phyloP scores from a whole-genome alignment of 768 basidiomycete genomes.

The Auricularia sp. region DNA sequence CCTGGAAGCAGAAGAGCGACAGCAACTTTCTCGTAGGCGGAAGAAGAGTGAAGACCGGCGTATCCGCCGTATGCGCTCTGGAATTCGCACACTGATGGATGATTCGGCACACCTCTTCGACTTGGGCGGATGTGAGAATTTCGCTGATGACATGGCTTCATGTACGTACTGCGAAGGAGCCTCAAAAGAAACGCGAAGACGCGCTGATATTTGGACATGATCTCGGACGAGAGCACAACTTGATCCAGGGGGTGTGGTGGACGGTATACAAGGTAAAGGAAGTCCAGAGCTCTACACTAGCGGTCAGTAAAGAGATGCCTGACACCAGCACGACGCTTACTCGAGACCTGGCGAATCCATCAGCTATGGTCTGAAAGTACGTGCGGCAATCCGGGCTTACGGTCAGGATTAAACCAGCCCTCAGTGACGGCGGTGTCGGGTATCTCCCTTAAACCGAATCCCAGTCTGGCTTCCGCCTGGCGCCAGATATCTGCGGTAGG shows the following conservation, averaged over 20 bases:
- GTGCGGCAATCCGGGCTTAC: constrained; percentile 33
- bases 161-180: constrained; percentile 56
- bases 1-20: constrained; percentile 62
- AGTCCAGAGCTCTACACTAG: constrained; percentile 63
- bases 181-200: constrained; percentile 74
- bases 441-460: constrained; percentile 75
- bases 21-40: constrained; percentile 41
- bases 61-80: constrained; percentile 9
- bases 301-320: not conserved
- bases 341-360: constrained; percentile 20
- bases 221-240: constrained; percentile 55
- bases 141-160: not conserved
- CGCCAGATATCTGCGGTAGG: constrained; percentile 15
- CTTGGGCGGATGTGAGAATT: constrained; percentile 23
- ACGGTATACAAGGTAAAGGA: constrained; percentile 82
- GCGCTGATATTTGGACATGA: constrained; percentile 78
- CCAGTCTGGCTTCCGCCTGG: constrained; percentile 31
- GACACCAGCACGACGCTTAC: constrained; percentile 21
- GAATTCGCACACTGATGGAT: constrained; percentile 43
- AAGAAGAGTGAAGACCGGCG: constrained; percentile 51
- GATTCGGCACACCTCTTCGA: constrained; percentile 55
- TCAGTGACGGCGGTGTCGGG: constrained; percentile 52
- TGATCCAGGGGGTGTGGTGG: constrained; percentile 64
- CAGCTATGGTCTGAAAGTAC: not conserved
- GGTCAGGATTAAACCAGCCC: constrained; percentile 72